A percentile compares a stretch with the other conserved stretches of the same genome.
phyloP scores from a whole-genome alignment of 345 rosid genomes.

The Rhizophora apiculata region DNA sequence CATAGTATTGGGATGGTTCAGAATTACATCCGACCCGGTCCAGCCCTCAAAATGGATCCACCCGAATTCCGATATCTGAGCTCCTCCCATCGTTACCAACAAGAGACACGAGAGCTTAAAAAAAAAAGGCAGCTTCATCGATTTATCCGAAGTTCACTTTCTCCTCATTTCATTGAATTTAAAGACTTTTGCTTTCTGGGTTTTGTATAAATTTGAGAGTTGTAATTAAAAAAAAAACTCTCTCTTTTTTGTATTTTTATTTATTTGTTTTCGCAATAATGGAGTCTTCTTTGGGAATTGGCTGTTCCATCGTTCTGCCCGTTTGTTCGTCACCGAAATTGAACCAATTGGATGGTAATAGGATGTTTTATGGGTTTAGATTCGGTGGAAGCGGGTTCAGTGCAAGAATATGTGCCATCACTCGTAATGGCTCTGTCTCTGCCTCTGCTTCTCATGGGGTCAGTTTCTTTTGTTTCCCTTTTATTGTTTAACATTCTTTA shows the following conservation, averaged over 20 bases:
- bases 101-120: not conserved
- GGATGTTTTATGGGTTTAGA: conserved; percentile 14
- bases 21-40: too few species aligned
- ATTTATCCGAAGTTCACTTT: conserved; percentile 29
- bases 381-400: conserved; percentile 5
- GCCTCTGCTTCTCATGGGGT: conserved; percentile 46
- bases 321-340: conserved; percentile 25
- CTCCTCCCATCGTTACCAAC: conserved; percentile 5
- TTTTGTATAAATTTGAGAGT: not conserved
- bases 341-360: not conserved
- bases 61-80: too few species aligned
- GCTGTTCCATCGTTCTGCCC: conserved; percentile 29
- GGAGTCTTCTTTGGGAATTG: conserved; percentile 34
- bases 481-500: not conserved
- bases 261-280: conserved; percentile 2
- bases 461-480: conserved; percentile 2
- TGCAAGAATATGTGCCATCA: conserved; percentile 19
- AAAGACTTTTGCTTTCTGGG: not conserved
- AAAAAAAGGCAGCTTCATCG: conserved; percentile 6
- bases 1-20: too few species aligned
- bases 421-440: conserved; percentile 45
- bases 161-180: too few species aligned
- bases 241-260: not conserved
- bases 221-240: not conserved
- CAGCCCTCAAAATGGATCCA: too few species aligned